Conservation (phyloP, 306 rosid species). For the Astragalus glycyphyllos region DNA sequence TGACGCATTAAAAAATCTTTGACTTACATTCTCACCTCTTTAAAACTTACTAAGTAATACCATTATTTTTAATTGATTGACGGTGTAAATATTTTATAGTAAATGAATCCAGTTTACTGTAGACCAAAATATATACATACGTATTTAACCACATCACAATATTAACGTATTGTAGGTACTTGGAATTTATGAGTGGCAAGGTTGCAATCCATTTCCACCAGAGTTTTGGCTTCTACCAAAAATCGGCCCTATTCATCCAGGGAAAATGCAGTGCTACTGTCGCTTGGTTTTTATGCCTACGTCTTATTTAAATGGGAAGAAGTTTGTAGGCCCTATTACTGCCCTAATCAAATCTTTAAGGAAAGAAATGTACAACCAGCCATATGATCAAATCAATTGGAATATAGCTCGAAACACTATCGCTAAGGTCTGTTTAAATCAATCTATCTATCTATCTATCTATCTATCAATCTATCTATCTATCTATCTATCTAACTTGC, state of each 20-base stretch:
- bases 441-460: too few species aligned
- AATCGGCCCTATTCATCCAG: slow-evolving; percentile 63
- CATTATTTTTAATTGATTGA: not conserved
- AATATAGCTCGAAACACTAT: slow-evolving; percentile 48
- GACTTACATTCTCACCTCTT: too few species aligned
- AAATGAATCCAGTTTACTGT: too few species aligned
- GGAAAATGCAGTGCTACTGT: slow-evolving; percentile 70
- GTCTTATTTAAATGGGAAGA: slow-evolving; percentile 78
- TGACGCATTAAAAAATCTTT: too few species aligned
- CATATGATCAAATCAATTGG: slow-evolving; percentile 59
- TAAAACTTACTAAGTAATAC: too few species aligned
- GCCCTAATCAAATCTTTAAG: slow-evolving; percentile 47
- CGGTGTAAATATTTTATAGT: not conserved
- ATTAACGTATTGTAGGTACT: slow-evolving; percentile 48
- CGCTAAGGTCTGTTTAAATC: slow-evolving; percentile 50
- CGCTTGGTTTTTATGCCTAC: slow-evolving; percentile 77
- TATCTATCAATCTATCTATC: too few species aligned
- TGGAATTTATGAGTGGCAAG: slow-evolving; percentile 75
- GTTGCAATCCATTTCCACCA: slow-evolving; percentile 79
- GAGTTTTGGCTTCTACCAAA: slow-evolving; percentile 79
- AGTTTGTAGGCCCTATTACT: slow-evolving; percentile 69
- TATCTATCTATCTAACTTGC: too few species aligned
- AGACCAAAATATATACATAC: too few species aligned
- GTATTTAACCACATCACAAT: not conserved
- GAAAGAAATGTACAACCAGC: slow-evolving; percentile 52